Percentiles rank a stretch among this genome's conserved stretches.
phyloP scores from a whole-genome alignment of 805 yeast genomes.

The Groenewaldozyma salmanticensis region DNA sequence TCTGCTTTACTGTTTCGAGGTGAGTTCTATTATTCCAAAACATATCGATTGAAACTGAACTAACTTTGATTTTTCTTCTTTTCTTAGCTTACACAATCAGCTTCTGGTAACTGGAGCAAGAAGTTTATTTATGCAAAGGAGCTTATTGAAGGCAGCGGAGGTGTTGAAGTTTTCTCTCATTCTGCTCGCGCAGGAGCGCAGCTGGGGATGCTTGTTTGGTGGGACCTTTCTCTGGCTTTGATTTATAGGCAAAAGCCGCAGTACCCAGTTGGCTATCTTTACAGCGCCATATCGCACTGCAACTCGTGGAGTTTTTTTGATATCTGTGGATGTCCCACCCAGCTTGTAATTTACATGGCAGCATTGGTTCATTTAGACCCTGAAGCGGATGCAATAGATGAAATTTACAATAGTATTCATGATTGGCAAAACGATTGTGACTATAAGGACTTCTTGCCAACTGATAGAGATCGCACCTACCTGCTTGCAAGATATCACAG shows the following conservation, averaged over 20 bases:
- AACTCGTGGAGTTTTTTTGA: slow-evolving; percentile 1
- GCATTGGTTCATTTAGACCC: not conserved
- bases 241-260: not conserved
- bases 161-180: not conserved
- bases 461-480: not conserved
- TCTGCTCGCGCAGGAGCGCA: not conserved
- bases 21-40: too few relatives aligned
- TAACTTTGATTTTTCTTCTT: too few relatives aligned
- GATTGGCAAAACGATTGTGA: not conserved
- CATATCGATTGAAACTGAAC: too few relatives aligned
- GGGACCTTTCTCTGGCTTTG: slow-evolving; percentile 1
- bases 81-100: not conserved
- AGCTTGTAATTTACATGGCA: not conserved
- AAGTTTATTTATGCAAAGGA: not conserved
- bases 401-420: not conserved
- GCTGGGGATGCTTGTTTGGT: slow-evolving; percentile 2
- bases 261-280: too few relatives aligned
- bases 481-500: slow-evolving; percentile 1
- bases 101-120: not conserved
- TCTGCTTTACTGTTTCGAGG: too few relatives aligned
- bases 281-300: too few relatives aligned
- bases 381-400: not conserved
- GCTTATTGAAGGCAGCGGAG: not conserved
- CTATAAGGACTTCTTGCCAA: not conserved
- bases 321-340: not conserved